Conservation (phyloP, 108 stramenopile species). For the Cyclotella kingstonii region DNA sequence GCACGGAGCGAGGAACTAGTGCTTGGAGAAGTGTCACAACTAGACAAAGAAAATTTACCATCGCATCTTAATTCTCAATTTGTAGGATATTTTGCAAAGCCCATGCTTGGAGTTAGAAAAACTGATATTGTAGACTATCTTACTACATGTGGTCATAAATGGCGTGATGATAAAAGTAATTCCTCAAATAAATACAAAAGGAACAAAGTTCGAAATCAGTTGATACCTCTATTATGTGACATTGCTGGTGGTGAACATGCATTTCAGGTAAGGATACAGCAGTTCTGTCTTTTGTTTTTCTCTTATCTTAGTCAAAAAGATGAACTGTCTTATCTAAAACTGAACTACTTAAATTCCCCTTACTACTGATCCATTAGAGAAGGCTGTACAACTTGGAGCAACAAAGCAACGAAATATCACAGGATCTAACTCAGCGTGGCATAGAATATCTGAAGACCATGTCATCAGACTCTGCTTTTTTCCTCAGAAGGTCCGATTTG, state of each 20-base stretch:
- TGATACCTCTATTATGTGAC: constrained; percentile 75
- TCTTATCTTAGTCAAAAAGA: too few relatives aligned
- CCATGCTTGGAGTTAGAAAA: constrained; percentile 68
- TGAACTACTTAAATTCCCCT: background rate
- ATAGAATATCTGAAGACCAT: constrained; percentile 44
- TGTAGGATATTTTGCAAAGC: constrained; percentile 62
- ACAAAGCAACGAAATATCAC: constrained; percentile 61
- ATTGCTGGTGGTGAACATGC: constrained; percentile 53
- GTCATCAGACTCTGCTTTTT: constrained; percentile 22
- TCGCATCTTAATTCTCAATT: background rate
- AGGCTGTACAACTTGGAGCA: constrained; percentile 54
- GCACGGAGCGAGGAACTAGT: constrained; percentile 32
- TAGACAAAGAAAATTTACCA: background rate
- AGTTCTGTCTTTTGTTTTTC: background rate
- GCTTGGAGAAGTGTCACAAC: background rate
- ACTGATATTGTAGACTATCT: constrained; percentile 56
- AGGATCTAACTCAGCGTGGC: constrained; percentile 46
- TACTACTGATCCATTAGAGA: constrained; percentile 28
- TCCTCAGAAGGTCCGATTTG: too few relatives aligned
- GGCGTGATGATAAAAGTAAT: constrained; percentile 85
- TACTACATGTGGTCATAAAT: constrained; percentile 26
- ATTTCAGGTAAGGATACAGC: constrained; percentile 27
- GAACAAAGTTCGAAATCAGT: constrained; percentile 84
- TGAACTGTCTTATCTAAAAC: too few relatives aligned
- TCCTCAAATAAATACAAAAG: constrained; percentile 67